Conservation (phyloP, 257 asterid genomes). For the Nicotiana benthamiana region DNA sequence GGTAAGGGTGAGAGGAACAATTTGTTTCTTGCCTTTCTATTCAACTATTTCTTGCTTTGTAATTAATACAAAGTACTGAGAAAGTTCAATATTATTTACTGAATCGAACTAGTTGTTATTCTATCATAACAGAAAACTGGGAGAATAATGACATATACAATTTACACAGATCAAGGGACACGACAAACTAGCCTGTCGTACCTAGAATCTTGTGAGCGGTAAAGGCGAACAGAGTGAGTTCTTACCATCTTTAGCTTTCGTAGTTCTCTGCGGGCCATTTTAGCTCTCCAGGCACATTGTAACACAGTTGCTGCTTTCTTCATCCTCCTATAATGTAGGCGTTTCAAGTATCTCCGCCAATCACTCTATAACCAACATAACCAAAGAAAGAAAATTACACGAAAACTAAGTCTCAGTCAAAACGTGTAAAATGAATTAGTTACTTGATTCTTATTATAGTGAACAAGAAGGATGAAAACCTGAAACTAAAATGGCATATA, state of each 20-base stretch:
- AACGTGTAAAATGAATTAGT: constrained; percentile 3
- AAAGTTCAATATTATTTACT: not conserved
- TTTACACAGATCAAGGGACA: not conserved
- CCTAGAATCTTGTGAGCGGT: not conserved
- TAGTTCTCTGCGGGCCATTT: constrained; percentile 45
- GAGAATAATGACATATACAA: not conserved
- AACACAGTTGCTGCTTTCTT: constrained; percentile 43
- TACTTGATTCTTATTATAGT: not conserved
- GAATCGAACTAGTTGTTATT: not conserved
- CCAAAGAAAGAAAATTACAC: constrained; percentile 2
- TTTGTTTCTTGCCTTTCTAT: not conserved
- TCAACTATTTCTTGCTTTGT: not conserved
- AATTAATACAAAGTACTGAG: not conserved
- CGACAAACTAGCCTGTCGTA: not conserved
- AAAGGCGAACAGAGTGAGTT: constrained; percentile 2
- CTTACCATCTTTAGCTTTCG: constrained; percentile 60
- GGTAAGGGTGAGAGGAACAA: not conserved
- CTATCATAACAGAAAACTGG: not conserved
- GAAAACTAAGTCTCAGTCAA: constrained; percentile 6
- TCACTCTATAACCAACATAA: constrained; percentile 32
- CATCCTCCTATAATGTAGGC: constrained; percentile 28
- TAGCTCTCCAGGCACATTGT: constrained; percentile 64
- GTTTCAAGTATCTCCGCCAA: constrained; percentile 36
- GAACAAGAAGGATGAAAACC: not conserved
- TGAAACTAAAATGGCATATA: not conserved